Base-by-base conservation (phyloP, 2,329 filamentous ascomycete genomes). In the Aureobasidium musti region DNA sequence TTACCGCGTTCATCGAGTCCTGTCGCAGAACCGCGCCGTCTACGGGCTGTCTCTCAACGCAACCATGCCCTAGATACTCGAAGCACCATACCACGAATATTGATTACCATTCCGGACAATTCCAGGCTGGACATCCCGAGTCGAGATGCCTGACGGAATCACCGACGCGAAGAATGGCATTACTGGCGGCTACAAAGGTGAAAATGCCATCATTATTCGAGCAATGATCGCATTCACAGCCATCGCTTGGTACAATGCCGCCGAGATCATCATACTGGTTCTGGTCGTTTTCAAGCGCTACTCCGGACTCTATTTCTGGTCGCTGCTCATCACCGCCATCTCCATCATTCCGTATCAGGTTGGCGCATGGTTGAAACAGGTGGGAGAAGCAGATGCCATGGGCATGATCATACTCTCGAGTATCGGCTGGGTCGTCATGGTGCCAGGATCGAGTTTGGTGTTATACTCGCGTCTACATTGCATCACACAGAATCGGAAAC, bases 391-490 rank as follows among this genome's bases (percentile, higher is more conserved):
- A 8, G 26, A 65, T 26, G 52, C 66, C 0, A 75, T 77, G 66
- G 75, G 77, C 3, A 75, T 77, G 1, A 76, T 79, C 4, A 79
- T 79, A 5, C 69, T 83, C 5, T 74, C 83, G 28, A 79, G 78
- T n/a, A 68, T 88, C 65, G 86, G 84, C 13, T 84, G 86, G 83
- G 54, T 68, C n/a, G 67, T 65, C 2, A 87, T 88, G 84, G 82
- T 89, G 0, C 86, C 85, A 1, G 87, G 86, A 0, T 85, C 88
- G 72, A 82, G 83, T 0, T 71, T 88, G 14, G 86, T 89, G 1
- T 77, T 89, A 1, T 89, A 86, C 77, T 88, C 86, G 0, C 81
- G 87, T 7, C 79, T 89, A 0, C 85, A 88, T 71, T 78, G 89
- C 1, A 80, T 89, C 13, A 67, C 69, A 33, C 81, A 81, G 19